A percentile compares a stretch with the other conserved stretches of the same genome.
phyloP scores from a whole-genome alignment of 257 asterid species.

The Petrea volubilis region DNA sequence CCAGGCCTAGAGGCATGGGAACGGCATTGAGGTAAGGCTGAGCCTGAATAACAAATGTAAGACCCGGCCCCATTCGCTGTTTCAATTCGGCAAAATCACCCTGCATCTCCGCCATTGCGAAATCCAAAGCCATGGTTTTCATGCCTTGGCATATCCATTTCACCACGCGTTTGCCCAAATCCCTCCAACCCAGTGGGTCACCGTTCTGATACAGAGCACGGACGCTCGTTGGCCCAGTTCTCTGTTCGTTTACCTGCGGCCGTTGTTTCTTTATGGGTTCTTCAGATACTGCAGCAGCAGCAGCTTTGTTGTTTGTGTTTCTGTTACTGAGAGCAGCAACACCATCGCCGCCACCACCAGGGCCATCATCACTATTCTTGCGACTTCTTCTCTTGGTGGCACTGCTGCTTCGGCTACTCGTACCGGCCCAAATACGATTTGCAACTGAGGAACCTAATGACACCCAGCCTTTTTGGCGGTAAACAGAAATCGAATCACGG shows the following conservation, averaged over 20 bases:
- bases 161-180: conserved; percentile 79
- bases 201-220: conserved; percentile 59
- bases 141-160: conserved; percentile 84
- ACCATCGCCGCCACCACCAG: neutral
- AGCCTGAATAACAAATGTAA: conserved; percentile 84
- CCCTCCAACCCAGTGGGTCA: conserved; percentile 81
- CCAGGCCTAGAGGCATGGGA: conserved; percentile 91
- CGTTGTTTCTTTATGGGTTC: neutral
- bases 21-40: conserved; percentile 88
- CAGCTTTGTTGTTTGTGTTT: neutral
- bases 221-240: conserved; percentile 26
- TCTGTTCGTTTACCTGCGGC: neutral
- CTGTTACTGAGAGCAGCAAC: too few species aligned
- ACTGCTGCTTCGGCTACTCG: conserved; percentile 18
- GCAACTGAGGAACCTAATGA: conserved; percentile 27
- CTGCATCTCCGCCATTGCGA: conserved; percentile 64
- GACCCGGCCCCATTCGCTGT: conserved; percentile 81
- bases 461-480: conserved; percentile 2
- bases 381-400: conserved; percentile 41
- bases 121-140: conserved; percentile 87
- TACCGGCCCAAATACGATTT: conserved; percentile 22
- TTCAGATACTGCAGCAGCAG: neutral
- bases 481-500: conserved; percentile 29
- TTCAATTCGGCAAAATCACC: conserved; percentile 67
- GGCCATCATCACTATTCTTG: conserved; percentile 16